Base-by-base conservation (phyloP, 495 filamentous ascomycete species). In the Trichocladium uniseriatum region DNA sequence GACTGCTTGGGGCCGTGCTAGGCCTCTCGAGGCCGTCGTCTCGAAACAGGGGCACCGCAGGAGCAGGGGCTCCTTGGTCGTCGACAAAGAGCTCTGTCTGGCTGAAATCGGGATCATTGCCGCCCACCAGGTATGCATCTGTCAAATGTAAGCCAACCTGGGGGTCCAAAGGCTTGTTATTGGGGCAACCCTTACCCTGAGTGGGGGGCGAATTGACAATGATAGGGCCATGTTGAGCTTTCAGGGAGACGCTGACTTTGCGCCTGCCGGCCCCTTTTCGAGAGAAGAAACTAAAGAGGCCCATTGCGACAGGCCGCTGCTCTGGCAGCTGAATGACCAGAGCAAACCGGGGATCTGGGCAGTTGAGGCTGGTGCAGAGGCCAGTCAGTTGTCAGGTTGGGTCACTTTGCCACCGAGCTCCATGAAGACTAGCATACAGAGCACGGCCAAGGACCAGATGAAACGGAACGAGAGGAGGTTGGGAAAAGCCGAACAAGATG, bases 281-380 rank as follows among this genome's bases (percentile, higher is more conserved):
- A 9, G 61, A 55, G 27, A 74, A 48, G 21, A 72, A 67, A 50
- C 61, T 67, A 36, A 72, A 56, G 50, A 72, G 56, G 51, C 71
- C 69, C 71, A 74, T 74, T 64, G 60, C 29, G 16, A 21, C 8
- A 35, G 29, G 24, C 8, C 14, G 32, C 57, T 50, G 53, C 58
- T 58, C 61, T 63, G 58, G 48, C 22, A 38, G 35, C 27, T 36
- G 16, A 28, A 34, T 32, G 37, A 36, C 43, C 24, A 21, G 34
- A 37, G 44, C 27, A 18, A 32, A 38, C 21, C 22, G 6, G 22
- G 35, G 24, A 27, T 27, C 4, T 27, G 24, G 24, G 10, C 31
- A 27, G 39, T 15, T 22, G 14, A n/a, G 6, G 38, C 14, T 37
- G 13, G 34, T 16, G 38, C 19, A 19, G 21, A 40, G 3, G 38